phyloP scores from a whole-genome alignment of 306 rosid genomes.

The Datisca glomerata region DNA sequence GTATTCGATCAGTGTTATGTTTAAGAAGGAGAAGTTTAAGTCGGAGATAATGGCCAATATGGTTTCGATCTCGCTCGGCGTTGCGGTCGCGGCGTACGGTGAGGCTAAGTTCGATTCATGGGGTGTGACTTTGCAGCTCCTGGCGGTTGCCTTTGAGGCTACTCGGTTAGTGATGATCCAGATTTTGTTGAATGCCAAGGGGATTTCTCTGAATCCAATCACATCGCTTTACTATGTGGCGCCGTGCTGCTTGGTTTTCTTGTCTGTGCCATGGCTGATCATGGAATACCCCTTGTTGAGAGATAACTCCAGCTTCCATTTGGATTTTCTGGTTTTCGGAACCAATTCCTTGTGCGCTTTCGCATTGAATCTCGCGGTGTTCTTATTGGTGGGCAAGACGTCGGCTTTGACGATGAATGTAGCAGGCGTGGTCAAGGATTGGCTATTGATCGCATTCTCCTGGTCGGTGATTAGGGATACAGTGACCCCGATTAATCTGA shows the following conservation, averaged over 20 bases:
- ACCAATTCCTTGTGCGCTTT: slow-evolving; percentile 74
- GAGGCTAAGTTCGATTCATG: slow-evolving; percentile 63
- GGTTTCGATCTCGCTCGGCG: slow-evolving; percentile 82
- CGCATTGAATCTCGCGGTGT: slow-evolving; percentile 80
- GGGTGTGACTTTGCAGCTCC: slow-evolving; percentile 68
- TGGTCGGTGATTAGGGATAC: slow-evolving; percentile 98
- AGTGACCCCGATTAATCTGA: slow-evolving; percentile 64
- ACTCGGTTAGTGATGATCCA: slow-evolving; percentile 78
- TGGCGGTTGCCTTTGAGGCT: slow-evolving; percentile 87
- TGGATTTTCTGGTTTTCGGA: slow-evolving; percentile 60
- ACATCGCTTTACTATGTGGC: slow-evolving; percentile 95
- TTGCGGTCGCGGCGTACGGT: slow-evolving; percentile 82
- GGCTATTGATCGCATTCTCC: slow-evolving; percentile 90
- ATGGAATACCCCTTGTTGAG: slow-evolving; percentile 72
- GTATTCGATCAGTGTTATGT: slow-evolving; percentile 56
- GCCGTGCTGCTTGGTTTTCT: slow-evolving; percentile 72
- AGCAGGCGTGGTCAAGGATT: slow-evolving; percentile 95
- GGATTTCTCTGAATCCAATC: slow-evolving; percentile 76
- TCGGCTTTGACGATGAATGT: slow-evolving; percentile 98
- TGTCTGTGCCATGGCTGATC: slow-evolving; percentile 68
- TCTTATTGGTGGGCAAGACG: slow-evolving; percentile 86
- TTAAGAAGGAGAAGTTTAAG: slow-evolving; percentile 59
- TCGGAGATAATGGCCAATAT: slow-evolving; percentile 69
- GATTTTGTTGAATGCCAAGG: slow-evolving; percentile 69
- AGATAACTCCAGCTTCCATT: slow-evolving; percentile 61